Evolutionary conservation across 768 basidiomycete species (phyloP), one percentile per base, ranked within the genome.

Genomic region (Tremella fuciformis): DNA sequence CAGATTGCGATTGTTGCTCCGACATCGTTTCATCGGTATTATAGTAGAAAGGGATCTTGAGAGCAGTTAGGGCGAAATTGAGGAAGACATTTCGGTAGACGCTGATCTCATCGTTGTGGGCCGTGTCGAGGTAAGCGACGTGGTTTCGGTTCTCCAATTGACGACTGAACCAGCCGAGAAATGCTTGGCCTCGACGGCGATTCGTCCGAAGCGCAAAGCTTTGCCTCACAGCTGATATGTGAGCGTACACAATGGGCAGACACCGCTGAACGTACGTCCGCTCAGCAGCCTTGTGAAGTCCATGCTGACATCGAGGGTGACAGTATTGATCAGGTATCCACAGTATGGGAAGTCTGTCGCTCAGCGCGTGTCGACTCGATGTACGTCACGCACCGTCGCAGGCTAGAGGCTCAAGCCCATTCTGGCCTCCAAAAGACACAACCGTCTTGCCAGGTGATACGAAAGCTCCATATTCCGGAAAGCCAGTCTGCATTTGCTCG

Each of bases 391-490:
- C 13, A 13, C 6, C 9, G 2, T 46, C 42, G 16, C 42, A 6
- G 6, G 6, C 22, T 22, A 46, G 15, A 6, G 6, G 42, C 16
- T 4, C 15, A 22, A 46, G 51, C 34, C 39, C 40, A 18, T 9
- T 52, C 8, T 55, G 50, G 39, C 55, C 62, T 50, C 74, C 86
- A 70, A 98, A 96, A 69, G 91, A 96, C 4, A 88, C 84, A 56
- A 92, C 71, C 0, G 91, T 94, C 79, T 99, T 99, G 56, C 91
- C 88, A 47, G 81, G 81, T 18, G 91, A 86, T 52, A 98, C 87
- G 73, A 84, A 88, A 61, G 92, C 97, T 0, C 96, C 96, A 69
- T 97, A 98, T 68, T 92, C 89, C 2, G 89, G 89, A 63, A 94
- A 91, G 0, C 93, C 91, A 73, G 82, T 73, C 22, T 83, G 80